Percentiles rank a stretch among this genome's conserved stretches.
Conservation (phyloP, 140 eudicot species). For the Stevia rebaudiana region DNA sequence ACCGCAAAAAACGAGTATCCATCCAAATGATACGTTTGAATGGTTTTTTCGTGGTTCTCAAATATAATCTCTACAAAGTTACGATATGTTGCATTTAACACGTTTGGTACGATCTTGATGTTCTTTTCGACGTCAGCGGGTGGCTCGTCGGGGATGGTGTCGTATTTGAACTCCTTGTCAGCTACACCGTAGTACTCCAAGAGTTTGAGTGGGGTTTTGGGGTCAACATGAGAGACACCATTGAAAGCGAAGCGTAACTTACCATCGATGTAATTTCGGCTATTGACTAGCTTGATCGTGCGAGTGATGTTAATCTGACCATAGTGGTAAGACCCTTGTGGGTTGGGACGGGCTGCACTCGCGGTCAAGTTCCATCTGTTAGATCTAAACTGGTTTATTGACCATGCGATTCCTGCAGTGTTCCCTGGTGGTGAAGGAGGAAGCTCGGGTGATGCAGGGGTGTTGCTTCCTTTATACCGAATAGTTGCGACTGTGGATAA, state of each 20-base stretch:
- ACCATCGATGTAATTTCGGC: constrained; percentile 34
- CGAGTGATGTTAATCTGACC: constrained; percentile 80
- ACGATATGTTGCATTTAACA: constrained; percentile 52
- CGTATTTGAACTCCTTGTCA: constrained; percentile 43
- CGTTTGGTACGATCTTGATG: constrained; percentile 43
- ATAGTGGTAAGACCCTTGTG: constrained; percentile 78
- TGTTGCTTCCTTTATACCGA: constrained; percentile 42
- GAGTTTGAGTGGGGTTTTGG: constrained; percentile 63
- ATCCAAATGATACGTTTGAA: constrained; percentile 60
- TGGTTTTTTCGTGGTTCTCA: constrained; percentile 67
- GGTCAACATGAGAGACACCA: constrained; percentile 57
- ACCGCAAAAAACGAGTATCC: constrained; percentile 78
- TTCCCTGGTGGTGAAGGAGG: constrained; percentile 51
- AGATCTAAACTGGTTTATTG: constrained; percentile 77
- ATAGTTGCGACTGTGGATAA: constrained; percentile 40
- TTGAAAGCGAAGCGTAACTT: constrained; percentile 71
- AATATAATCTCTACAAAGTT: constrained; percentile 72
- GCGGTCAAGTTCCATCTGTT: constrained; percentile 89
- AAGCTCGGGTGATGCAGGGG: constrained; percentile 35
- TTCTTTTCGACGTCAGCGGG: constrained; percentile 21
- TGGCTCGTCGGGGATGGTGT: constrained; percentile 47
- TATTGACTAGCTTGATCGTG: constrained; percentile 57
- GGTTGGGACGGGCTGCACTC: constrained; percentile 92
- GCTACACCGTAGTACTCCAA: constrained; percentile 50
- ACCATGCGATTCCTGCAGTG: constrained; percentile 53